Conservation (phyloP, 1,284 basidiomycete genomes). For the Fomitopsis pinicola region DNA sequence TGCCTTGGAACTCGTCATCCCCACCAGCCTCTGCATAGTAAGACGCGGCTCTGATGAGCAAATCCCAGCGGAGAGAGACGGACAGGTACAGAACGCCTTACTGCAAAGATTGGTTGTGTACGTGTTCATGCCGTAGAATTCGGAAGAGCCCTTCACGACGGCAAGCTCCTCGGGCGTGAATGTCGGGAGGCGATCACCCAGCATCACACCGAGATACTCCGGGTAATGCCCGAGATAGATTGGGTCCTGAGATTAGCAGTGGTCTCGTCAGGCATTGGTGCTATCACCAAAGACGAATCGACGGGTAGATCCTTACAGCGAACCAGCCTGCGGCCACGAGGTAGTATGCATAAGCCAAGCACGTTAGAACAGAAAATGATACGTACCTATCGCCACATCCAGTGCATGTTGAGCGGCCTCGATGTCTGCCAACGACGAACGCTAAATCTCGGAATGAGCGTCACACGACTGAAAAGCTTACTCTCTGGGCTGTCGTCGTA, state of each 20-base stretch:
- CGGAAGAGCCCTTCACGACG: conserved; percentile 65
- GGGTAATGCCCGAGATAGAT: conserved; percentile 75
- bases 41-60: not conserved
- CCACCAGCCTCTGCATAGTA: conserved; percentile 47
- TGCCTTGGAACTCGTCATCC: conserved; percentile 62
- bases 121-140: conserved; percentile 71
- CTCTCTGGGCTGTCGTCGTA: conserved; percentile 63
- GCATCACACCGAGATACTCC: conserved; percentile 51
- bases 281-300: not conserved
- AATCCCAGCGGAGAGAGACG: not conserved
- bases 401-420: conserved; percentile 62
- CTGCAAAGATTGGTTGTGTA: conserved; percentile 71
- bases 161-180: conserved; percentile 60
- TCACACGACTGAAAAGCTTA: conserved; percentile 28
- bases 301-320: conserved; percentile 36
- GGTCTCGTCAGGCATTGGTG: not conserved
- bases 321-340: conserved; percentile 45
- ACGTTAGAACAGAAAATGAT: not conserved
- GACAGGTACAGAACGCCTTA: conserved; percentile 27
- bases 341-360: conserved; percentile 11
- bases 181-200: conserved; percentile 61
- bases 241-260: conserved; percentile 42
- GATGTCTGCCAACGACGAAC: conserved; percentile 38
- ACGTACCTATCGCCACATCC: conserved; percentile 60
- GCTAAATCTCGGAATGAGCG: conserved; percentile 1